phyloP scores from a whole-genome alignment of 1,284 basidiomycete genomes.

The Phaffia rhodozyma region DNA sequence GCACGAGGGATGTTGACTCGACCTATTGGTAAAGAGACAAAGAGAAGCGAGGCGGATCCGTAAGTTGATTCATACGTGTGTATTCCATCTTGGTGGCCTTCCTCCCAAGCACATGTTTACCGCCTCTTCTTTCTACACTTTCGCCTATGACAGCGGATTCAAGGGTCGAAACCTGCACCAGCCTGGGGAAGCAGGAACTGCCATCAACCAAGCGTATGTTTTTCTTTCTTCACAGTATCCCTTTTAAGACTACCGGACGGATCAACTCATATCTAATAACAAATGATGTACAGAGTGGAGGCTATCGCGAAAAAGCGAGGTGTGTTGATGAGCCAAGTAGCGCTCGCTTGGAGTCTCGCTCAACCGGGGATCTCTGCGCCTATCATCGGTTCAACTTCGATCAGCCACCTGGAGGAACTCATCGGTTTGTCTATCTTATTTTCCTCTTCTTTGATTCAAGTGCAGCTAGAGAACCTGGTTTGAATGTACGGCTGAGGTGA shows the following conservation, averaged over 20 bases:
- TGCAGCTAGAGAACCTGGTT: constrained; percentile 10
- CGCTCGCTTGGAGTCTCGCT: constrained; percentile 43
- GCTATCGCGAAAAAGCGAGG: constrained; percentile 44
- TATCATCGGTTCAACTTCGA: constrained; percentile 30
- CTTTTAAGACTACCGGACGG: no score
- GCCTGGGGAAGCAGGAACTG: neutral
- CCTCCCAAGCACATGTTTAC: no score
- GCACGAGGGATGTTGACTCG: constrained; percentile 23
- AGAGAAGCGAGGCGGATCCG: constrained; percentile 6
- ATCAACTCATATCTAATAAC: neutral
- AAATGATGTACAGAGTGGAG: constrained; percentile 36
- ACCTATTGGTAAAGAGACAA: constrained; percentile 19
- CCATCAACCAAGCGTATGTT: constrained; percentile 4
- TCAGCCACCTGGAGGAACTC: constrained; percentile 29
- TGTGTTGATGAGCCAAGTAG: constrained; percentile 48
- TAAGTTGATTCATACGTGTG: constrained; percentile 10
- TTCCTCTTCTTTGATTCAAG: no score
- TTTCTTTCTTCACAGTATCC: neutral
- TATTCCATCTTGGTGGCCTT: no score
- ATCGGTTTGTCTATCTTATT: constrained; percentile 21
- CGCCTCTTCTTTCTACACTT: neutral
- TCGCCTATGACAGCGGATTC: neutral
- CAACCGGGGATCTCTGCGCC: constrained; percentile 25
- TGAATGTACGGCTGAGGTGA: constrained; percentile 19
- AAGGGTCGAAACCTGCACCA: constrained; percentile 8